Evolutionary conservation across 768 basidiomycete species (phyloP).

Genomic region (Cystobasidium ongulense): DNA sequence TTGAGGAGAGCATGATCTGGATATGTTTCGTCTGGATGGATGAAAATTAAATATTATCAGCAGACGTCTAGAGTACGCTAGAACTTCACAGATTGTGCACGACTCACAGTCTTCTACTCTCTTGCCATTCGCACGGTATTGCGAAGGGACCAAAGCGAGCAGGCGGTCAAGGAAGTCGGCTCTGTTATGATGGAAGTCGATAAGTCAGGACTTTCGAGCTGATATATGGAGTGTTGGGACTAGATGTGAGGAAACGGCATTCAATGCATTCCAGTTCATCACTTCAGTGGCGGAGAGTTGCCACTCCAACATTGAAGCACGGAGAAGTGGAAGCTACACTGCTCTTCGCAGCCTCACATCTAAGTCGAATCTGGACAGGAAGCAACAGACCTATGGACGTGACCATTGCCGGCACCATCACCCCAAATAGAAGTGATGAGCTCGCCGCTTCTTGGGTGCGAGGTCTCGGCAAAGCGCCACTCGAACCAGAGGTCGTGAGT

Average conservation of each 20-base stretch:
- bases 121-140: conserved; percentile 12
- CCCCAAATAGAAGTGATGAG: conserved; percentile 26
- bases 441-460: conserved; percentile 20
- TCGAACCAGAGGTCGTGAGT: conserved; percentile 33
- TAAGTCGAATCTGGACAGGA: too few relatives aligned
- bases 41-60: background rate
- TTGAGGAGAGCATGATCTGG: conserved; percentile 16
- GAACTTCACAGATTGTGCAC: background rate
- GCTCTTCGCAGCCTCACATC: background rate
- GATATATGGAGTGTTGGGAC: too few relatives aligned
- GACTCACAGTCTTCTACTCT: conserved; percentile 3
- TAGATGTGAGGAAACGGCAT: too few relatives aligned
- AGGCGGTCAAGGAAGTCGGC: conserved; percentile 36
- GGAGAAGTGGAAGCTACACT: background rate
- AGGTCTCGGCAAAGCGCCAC: conserved; percentile 24
- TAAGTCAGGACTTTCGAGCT: too few relatives aligned
- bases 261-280: too few relatives aligned
- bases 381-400: conserved; percentile 24
- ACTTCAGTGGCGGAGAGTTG: too few relatives aligned
- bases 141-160: background rate
- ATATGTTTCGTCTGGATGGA: background rate
- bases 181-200: conserved; percentile 26
- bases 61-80: background rate
- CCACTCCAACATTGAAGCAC: background rate
- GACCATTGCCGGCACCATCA: conserved; percentile 25